Base-by-base conservation (phyloP, 2,329 filamentous ascomycete species). In the Cladophialophora yegresii region DNA sequence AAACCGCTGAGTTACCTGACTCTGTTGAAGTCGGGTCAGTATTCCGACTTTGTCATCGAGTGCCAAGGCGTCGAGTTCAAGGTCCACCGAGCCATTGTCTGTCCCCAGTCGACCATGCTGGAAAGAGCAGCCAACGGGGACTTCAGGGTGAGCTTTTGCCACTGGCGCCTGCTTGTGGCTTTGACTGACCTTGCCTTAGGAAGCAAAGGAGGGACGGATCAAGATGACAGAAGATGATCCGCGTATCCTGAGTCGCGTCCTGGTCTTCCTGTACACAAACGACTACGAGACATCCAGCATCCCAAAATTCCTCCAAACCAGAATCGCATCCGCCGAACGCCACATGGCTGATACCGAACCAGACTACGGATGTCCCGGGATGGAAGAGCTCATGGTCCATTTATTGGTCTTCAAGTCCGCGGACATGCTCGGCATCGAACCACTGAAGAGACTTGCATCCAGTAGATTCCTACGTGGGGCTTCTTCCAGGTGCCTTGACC, bases 41-140 rank as follows among this genome's bases (percentile, higher is more conserved):
- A 61, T 53, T 45, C 57, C 12, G 53, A 63, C 33, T 36, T 66
- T 3, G 51, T 58, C 45, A 63, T 63, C 20, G 53, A 57, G 6
- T 73, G 71, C 59, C 58, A 71, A 30, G 69, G 61, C 2, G n/a
- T 65, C 22, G 63, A 67, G 23, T 72, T 72, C 58, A 67, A 64
- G 9, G 72, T 73, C 3, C 71, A 74, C 54, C 72, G 71, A 57
- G 32, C 51, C 10, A 65, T 73, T n/a, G 59, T 74, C 7, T 73
- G 71, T 58, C 8, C 66, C 0, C 61, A 71, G 28, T 74, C 72
- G 10, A 43, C 65, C 0, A 68, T 72, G 28, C 62, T 73, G 9
- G 54, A 58, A 8, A 60, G 66, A 22, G 69, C 68, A n/a, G 53
- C 69, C 49, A 64, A 69, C 59, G 64, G 65, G 61, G 65, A 43